Evolutionary conservation across 768 basidiomycete genomes (phyloP).

Genomic region (Filobasidium floriforme): DNA sequence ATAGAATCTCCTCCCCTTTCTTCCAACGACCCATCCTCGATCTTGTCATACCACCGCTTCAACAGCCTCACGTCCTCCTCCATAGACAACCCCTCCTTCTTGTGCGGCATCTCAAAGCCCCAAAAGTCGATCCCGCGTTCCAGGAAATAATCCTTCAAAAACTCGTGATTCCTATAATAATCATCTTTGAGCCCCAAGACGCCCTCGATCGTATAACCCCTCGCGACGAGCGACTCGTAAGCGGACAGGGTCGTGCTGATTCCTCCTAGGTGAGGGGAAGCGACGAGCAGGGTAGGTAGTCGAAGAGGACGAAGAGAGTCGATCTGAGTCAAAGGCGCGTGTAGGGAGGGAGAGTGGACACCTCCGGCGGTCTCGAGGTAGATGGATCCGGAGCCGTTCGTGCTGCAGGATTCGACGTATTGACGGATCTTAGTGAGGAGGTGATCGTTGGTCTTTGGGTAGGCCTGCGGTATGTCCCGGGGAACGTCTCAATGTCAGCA

Average conservation of each 20-base stretch:
- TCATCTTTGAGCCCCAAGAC: slow-evolving; percentile 74
- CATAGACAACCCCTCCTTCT: slow-evolving; percentile 29
- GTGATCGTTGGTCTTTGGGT: slow-evolving; percentile 57
- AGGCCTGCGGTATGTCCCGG: slow-evolving; percentile 37
- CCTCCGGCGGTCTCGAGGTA: slow-evolving; percentile 96
- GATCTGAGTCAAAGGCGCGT: slow-evolving; percentile 70
- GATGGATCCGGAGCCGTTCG: slow-evolving; percentile 49
- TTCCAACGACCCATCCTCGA: slow-evolving; percentile 38
- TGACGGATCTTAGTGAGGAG: slow-evolving; percentile 60
- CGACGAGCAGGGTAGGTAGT: slow-evolving; percentile 78
- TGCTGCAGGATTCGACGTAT: slow-evolving; percentile 57
- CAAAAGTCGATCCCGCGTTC: slow-evolving; percentile 53
- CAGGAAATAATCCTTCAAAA: slow-evolving; percentile 67
- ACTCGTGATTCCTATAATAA: slow-evolving; percentile 82
- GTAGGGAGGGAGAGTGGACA: slow-evolving; percentile 77
- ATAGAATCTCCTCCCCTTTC: slow-evolving; percentile 33
- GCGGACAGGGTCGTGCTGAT: slow-evolving; percentile 88
- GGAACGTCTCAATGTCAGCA: slow-evolving; percentile 2
- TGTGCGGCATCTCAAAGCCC: slow-evolving; percentile 42
- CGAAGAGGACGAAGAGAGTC: slow-evolving; percentile 80
- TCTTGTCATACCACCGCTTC: slow-evolving; percentile 60
- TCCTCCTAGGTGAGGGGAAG: slow-evolving; percentile 81
- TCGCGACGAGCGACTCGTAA: slow-evolving; percentile 81
- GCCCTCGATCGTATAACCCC: slow-evolving; percentile 80
- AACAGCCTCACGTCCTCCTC: slow-evolving; percentile 53